Evolutionary conservation across 208 protist species (phyloP).

Genomic region (Crithidia expoeki): DNA sequence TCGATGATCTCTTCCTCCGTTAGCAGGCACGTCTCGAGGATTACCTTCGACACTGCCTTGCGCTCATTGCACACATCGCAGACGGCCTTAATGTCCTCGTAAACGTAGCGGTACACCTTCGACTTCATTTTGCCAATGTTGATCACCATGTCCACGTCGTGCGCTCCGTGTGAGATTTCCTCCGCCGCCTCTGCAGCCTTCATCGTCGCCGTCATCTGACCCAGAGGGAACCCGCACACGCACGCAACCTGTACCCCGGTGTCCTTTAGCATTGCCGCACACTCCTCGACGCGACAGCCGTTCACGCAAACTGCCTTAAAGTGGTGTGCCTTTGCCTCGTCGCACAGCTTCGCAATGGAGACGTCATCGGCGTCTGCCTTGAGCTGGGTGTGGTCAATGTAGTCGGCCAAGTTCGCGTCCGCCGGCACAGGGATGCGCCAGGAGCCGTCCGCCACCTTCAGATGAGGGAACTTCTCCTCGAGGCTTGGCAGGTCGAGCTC

Average conservation of each 20-base stretch:
- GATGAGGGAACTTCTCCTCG: constrained; percentile 62
- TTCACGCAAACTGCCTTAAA: constrained; percentile 96
- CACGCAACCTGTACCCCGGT: constrained; percentile 62
- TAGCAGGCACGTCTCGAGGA: constrained; percentile 94
- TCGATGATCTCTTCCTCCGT: constrained; percentile 92
- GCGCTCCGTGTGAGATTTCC: constrained; percentile 71
- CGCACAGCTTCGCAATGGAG: constrained; percentile 81
- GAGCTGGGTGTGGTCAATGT: constrained; percentile 95
- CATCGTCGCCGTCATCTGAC: constrained; percentile 71
- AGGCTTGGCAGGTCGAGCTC: constrained; percentile 54
- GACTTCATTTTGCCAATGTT: constrained; percentile 92
- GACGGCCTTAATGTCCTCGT: constrained; percentile 87
- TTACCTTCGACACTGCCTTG: constrained; percentile 83
- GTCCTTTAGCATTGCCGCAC: constrained; percentile 44
- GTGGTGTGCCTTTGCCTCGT: constrained; percentile 81
- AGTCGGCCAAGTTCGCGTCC: constrained; percentile 35
- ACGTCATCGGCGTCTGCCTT: constrained; percentile 71
- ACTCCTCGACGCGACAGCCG: constrained; percentile 66
- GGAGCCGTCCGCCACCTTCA: constrained; percentile 47
- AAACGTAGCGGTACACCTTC: constrained; percentile 82
- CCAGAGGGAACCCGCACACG: constrained; percentile 94
- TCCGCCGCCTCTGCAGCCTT: constrained; percentile 88
- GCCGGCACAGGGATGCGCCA: constrained; percentile 43
- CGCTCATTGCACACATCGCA: constrained; percentile 39
- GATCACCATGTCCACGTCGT: constrained; percentile 96